Percentiles rank a stretch among this genome's conserved stretches.
Evolutionary conservation across 139 green algal species (phyloP).

Genomic region (Picochlorum costavermella): DNA sequence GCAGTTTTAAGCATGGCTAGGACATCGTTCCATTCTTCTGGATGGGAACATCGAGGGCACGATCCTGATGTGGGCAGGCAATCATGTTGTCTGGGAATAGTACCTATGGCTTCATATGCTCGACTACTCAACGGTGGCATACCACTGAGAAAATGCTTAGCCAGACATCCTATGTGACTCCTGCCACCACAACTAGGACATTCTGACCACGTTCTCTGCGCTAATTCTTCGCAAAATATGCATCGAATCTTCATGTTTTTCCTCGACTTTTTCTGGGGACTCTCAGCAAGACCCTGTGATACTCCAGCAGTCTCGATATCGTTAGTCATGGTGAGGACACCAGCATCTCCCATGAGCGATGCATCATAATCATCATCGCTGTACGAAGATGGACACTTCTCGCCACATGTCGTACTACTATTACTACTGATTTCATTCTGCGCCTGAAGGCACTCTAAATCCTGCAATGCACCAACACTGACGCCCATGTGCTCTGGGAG

Average conservation of each 20-base stretch:
- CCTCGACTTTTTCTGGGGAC: neutral
- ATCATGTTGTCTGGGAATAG: neutral
- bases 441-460: neutral
- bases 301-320: neutral
- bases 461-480: conserved; percentile 40
- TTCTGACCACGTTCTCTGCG: conserved; percentile 27
- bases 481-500: conserved; percentile 44
- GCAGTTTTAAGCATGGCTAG: conserved; percentile 25
- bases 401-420: no score
- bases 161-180: conserved; percentile 46
- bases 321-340: neutral
- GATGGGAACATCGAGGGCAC: conserved; percentile 27
- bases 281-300: neutral
- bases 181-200: conserved; percentile 28
- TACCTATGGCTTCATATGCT: neutral
- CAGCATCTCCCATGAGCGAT: neutral
- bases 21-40: conserved; percentile 25
- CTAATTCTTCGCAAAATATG: conserved; percentile 25
- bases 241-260: conserved; percentile 14
- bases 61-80: conserved; percentile 16
- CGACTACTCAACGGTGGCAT: neutral
- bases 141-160: conserved; percentile 25
- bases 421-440: neutral
- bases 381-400: no score
- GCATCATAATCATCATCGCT: no score